A percentile compares a stretch with the other conserved stretches of the same genome.
phyloP scores from a whole-genome alignment of 2,329 filamentous ascomycete genomes.

The Neodidymelliopsis sp. region DNA sequence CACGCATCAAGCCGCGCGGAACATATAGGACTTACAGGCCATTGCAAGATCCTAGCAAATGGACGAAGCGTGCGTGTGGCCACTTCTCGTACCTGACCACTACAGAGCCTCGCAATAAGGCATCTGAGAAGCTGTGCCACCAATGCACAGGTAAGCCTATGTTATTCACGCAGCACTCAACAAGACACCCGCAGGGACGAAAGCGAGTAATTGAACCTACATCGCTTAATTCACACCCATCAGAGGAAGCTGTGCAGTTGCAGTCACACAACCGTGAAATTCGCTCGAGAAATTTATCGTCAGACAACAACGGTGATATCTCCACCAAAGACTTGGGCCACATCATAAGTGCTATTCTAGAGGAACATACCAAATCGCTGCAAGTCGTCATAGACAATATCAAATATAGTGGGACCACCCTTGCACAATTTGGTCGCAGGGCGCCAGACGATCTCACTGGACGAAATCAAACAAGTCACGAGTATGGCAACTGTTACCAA shows the following conservation, averaged over 20 bases:
- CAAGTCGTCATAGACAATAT: conserved; percentile 52
- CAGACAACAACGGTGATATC: conserved; percentile 33
- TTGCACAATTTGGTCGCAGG: conserved; percentile 26
- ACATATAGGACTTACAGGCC: conserved; percentile 20
- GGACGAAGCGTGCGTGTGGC: conserved; percentile 40
- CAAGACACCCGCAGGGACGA: conserved; percentile 11
- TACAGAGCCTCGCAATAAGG: conserved; percentile 25
- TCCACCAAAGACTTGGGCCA: conserved; percentile 47
- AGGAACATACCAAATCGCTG: conserved; percentile 50
- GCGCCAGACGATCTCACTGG: conserved; percentile 31
- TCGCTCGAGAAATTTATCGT: conserved; percentile 23
- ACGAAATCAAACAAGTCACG: conserved; percentile 13
- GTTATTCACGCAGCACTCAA: background rate
- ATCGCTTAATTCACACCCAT: conserved; percentile 16
- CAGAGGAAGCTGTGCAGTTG: conserved; percentile 4
- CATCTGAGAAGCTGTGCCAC: conserved; percentile 25
- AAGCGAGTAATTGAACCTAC: conserved; percentile 26
- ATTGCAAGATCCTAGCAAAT: conserved; percentile 33
- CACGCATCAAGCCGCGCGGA: conserved; percentile 33
- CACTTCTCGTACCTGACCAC: conserved; percentile 32
- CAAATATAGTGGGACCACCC: conserved; percentile 29
- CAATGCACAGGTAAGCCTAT: conserved; percentile 29
- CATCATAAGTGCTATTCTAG: conserved; percentile 51
- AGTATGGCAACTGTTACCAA: conserved; percentile 9
- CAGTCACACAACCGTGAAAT: conserved; percentile 17